These are phyloP conservation scores for Elaphomyces granulatus DNA, from an alignment of 495 filamentous ascomycete genomes.

Conservation along the genomic window DNA sequence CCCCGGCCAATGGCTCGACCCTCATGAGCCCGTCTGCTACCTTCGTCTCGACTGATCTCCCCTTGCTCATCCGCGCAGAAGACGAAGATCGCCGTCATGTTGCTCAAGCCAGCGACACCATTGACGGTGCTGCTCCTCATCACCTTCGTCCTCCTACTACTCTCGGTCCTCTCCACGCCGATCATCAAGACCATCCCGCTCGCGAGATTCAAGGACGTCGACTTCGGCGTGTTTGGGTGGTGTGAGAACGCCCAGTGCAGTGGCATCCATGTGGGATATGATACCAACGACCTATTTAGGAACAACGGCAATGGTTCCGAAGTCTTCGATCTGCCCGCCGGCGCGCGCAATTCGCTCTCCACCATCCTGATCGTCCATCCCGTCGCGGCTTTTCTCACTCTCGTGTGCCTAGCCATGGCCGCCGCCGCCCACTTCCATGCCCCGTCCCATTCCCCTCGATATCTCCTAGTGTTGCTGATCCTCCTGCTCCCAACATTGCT, in stretches of 20 bases:
- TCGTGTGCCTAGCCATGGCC: slow-evolving; percentile 71
- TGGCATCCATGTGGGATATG: slow-evolving; percentile 71
- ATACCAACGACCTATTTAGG: slow-evolving; percentile 42
- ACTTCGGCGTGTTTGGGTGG: slow-evolving; percentile 89
- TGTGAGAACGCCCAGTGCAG: slow-evolving; percentile 54
- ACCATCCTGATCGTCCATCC: slow-evolving; percentile 87
- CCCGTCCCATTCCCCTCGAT: slow-evolving; percentile 86
- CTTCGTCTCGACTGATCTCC: too few species aligned
- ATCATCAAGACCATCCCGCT: slow-evolving; percentile 77
- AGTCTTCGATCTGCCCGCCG: slow-evolving; percentile 60
- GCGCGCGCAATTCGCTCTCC: slow-evolving; percentile 71
- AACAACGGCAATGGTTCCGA: slow-evolving; percentile 25
- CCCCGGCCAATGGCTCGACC: too few species aligned
- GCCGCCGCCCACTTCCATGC: slow-evolving; percentile 72
- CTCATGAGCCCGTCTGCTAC: too few species aligned
- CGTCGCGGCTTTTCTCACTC: slow-evolving; percentile 70
- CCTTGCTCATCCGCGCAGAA: slow-evolving; percentile 5
- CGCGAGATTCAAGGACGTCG: slow-evolving; percentile 56
- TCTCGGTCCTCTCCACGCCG: slow-evolving; percentile 87
- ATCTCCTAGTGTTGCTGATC: slow-evolving; percentile 70
- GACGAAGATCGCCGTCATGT: slow-evolving; percentile 24
- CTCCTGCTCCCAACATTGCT: slow-evolving; percentile 74
- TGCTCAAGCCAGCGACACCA: slow-evolving; percentile 85
- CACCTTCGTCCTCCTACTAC: slow-evolving; percentile 71
- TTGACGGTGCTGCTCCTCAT: slow-evolving; percentile 71